Evolutionary conservation across 345 rosid genomes (phyloP).

Genomic region (Eucalyptus leucophloia): DNA sequence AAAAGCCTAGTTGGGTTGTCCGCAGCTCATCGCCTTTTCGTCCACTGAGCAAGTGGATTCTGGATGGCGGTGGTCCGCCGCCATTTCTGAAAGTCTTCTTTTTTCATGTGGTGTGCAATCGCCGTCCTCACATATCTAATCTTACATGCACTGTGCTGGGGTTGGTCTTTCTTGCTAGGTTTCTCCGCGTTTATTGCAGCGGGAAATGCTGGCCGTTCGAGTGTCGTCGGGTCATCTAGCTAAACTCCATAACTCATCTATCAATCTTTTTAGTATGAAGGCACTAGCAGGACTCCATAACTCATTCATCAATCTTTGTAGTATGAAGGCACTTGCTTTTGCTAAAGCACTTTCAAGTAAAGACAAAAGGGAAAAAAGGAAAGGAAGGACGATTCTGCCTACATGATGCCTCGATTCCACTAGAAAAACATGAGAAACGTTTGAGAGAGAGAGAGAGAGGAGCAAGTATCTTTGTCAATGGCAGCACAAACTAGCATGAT

Average conservation of each 20-base stretch:
- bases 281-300: neutral
- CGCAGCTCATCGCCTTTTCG: neutral
- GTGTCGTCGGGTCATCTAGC: neutral
- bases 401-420: neutral
- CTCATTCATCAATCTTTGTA: neutral
- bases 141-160: neutral
- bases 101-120: neutral
- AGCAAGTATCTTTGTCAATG: neutral
- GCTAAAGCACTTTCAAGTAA: neutral
- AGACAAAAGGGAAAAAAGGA: neutral
- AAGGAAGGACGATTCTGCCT: neutral
- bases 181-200: neutral
- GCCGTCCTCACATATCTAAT: neutral
- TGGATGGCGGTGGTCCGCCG: neutral
- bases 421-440: neutral
- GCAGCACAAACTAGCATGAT: neutral
- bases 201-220: neutral
- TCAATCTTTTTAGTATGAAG: neutral
- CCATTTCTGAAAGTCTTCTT: neutral
- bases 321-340: neutral
- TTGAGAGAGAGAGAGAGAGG: neutral
- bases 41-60: neutral
- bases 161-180: neutral
- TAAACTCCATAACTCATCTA: neutral
- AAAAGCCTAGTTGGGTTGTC: neutral